phyloP scores from a whole-genome alignment of 495 filamentous ascomycete genomes.

The Glutinoglossum americanum region DNA sequence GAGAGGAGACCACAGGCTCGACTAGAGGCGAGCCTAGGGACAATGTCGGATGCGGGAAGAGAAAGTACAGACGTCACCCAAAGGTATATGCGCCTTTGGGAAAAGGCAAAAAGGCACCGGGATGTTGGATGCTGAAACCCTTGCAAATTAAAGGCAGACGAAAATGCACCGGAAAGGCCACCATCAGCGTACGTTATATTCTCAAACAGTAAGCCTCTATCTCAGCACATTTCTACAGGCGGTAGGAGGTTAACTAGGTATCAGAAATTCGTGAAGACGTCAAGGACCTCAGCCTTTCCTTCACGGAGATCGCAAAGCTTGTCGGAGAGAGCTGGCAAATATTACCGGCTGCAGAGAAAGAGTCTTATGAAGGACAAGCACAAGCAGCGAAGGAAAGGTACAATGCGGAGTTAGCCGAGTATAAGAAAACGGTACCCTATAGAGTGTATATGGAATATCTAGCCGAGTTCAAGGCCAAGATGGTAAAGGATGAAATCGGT shows the following conservation, averaged over 20 bases:
- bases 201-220: constrained; percentile 42
- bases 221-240: background rate
- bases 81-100: no score
- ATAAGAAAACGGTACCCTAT: constrained; percentile 47
- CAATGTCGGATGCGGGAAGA: constrained; percentile 23
- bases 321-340: constrained; percentile 66
- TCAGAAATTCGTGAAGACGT: constrained; percentile 52
- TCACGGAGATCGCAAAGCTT: constrained; percentile 63
- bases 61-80: constrained; percentile 60
- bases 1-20: constrained; percentile 12
- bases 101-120: no score
- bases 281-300: constrained; percentile 48
- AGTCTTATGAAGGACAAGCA: constrained; percentile 47
- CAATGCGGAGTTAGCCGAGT: constrained; percentile 38
- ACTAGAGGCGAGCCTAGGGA: constrained; percentile 6
- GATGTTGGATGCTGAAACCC: background rate
- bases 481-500: background rate
- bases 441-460: constrained; percentile 43
- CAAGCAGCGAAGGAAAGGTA: constrained; percentile 49
- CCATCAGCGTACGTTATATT: constrained; percentile 70
- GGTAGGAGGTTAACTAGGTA: background rate
- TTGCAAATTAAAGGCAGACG: constrained; percentile 31
- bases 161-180: constrained; percentile 54
- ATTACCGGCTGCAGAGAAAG: constrained; percentile 37
- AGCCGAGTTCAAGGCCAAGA: constrained; percentile 46